Conservation (phyloP, 352 stramenopile species). For the Globisporangium uncinulatum region DNA sequence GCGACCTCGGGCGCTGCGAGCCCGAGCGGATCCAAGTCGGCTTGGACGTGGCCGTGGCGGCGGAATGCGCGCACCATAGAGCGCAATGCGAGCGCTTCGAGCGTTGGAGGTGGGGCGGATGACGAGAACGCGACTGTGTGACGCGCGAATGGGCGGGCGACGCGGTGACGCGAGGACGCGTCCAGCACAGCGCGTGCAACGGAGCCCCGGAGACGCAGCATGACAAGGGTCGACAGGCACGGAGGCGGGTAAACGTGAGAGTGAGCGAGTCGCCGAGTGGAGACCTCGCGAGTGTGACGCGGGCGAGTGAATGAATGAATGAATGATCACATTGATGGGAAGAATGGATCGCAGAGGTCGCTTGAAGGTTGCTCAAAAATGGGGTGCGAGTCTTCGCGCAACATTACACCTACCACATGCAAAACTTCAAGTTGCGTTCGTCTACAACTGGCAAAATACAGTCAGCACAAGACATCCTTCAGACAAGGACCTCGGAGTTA, state of each 20-base stretch:
- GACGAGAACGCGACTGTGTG: conserved; percentile 18
- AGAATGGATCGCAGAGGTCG: background rate
- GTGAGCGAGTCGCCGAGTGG: background rate
- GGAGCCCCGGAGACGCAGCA: conserved; percentile 53
- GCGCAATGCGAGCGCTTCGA: conserved; percentile 56
- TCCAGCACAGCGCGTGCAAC: conserved; percentile 21
- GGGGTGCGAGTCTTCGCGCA: background rate
- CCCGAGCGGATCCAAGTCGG: conserved; percentile 58
- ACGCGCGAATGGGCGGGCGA: background rate
- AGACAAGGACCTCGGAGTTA: background rate
- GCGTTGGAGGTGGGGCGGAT: conserved; percentile 30
- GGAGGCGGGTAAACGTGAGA: too few species aligned
- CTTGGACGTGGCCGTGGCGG: conserved; percentile 70
- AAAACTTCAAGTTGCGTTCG: background rate
- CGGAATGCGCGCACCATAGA: conserved; percentile 72
- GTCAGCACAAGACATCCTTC: background rate
- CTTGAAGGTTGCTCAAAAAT: background rate
- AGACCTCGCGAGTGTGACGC: background rate
- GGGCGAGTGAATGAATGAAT: background rate
- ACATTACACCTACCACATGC: background rate
- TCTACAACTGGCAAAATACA: background rate
- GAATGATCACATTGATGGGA: background rate
- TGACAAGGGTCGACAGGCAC: conserved; percentile 4
- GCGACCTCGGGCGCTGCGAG: conserved; percentile 33
- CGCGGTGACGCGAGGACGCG: conserved; percentile 10